Evolutionary conservation across 1,284 basidiomycete genomes (phyloP).

Genomic region (Acaromyces ingoldii): DNA sequence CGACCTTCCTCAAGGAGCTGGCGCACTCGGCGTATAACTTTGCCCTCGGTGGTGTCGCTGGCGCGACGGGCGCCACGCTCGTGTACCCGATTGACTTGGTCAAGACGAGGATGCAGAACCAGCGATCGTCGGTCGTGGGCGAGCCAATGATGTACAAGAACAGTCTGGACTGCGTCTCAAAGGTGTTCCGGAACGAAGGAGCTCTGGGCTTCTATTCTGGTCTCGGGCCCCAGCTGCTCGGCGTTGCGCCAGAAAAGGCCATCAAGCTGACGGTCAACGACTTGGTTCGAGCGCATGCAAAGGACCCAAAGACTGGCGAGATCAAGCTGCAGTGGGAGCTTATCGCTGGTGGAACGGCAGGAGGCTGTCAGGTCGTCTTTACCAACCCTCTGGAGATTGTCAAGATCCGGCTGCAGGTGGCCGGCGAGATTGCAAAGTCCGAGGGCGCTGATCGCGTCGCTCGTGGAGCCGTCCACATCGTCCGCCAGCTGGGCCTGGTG

Average conservation of each 20-base stretch:
- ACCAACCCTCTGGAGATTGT: conserved; percentile 83
- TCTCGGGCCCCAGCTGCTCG: conserved; percentile 88
- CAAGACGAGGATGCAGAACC: conserved; percentile 89
- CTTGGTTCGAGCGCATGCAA: conserved; percentile 73
- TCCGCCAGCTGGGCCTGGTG: conserved; percentile 82
- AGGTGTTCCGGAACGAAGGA: conserved; percentile 92
- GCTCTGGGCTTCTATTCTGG: conserved; percentile 90
- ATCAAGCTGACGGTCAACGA: conserved; percentile 95
- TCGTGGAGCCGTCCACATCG: conserved; percentile 83
- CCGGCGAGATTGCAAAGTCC: conserved; percentile 81
- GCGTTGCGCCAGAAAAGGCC: conserved; percentile 96
- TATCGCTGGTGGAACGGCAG: conserved; percentile 83
- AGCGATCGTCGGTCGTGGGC: conserved; percentile 54
- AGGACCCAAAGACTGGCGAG: conserved; percentile 88
- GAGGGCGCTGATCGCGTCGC: conserved; percentile 67
- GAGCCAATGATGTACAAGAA: conserved; percentile 51
- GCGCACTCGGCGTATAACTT: conserved; percentile 69
- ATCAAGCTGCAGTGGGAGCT: conserved; percentile 84
- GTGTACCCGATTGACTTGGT: conserved; percentile 92
- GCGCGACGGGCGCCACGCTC: conserved; percentile 80
- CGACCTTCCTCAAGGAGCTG: conserved; percentile 17
- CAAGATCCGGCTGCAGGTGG: conserved; percentile 94
- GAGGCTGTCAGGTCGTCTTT: conserved; percentile 96
- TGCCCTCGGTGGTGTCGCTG: conserved; percentile 82
- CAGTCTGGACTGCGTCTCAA: conserved; percentile 74